Evolutionary conservation across 2,329 filamentous ascomycete species (phyloP), one percentile per base, ranked within the genome.

Genomic region (Nemania sp.): DNA sequence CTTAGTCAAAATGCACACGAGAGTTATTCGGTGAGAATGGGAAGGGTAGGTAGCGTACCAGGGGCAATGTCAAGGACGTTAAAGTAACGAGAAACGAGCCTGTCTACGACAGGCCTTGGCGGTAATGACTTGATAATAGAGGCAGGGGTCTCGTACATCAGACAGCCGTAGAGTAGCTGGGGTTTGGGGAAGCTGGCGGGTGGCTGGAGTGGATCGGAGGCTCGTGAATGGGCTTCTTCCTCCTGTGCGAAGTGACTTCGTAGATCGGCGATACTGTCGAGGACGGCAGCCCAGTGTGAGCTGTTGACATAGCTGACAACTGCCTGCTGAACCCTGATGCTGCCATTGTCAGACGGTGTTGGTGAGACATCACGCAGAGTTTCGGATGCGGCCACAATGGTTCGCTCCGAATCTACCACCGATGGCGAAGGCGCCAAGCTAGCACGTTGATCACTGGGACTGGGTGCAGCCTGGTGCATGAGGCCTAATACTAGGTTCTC

Each of bases 1-100:
- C 4, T 32, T 32, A 32, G 29, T 32, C 29, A 32, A n/a, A 32
- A 32, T 32, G 29, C 29, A 32, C 8, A 32, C 8, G 8, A 32
- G 8, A 32, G 29, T 8, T 5, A 8, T 72, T 81, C 27, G 11
- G 43, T 53, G 22, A 0, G 47, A 29, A 11, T 49, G 10, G 38
- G 13, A 58, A 27, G 5, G 7, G 20, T 11, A 47, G 55, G 35
- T 45, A 35, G 54, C 54, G 6, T 32, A 58, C 55, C 55, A 7
- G 41, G 55, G 18, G 55, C 55, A 47, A 58, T 58, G 41, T 58
- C 55, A 41, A 58, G 55, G n/a, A 58, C n/a, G 8, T 59, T 59
- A n/a, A 59, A 59, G 26, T 59, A 59, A 2, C 43, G 56, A 22
- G 56, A 49, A 43, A 59, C 29, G 18, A 59, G 27, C n/a, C 56